Base-by-base conservation (phyloP, 75 land plant species). In the Cryptomeria japonica region DNA sequence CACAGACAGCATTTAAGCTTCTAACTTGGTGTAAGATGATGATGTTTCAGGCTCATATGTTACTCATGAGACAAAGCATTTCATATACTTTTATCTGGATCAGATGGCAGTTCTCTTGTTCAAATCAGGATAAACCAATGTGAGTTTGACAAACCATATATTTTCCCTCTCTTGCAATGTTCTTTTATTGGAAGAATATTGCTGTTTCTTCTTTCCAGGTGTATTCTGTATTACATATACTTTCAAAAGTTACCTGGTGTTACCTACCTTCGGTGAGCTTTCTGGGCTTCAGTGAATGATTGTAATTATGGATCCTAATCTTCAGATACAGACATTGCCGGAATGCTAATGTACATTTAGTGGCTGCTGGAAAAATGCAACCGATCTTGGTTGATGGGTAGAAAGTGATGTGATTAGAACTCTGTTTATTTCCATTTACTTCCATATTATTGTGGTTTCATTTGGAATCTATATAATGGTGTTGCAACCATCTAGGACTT, bases 21-120 rank as follows among this genome's bases (percentile, higher is more conserved):
- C 22, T 85, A 47, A 85, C 31, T 55, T n/a, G 83, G 42, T 41
- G n/a, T 80, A n/a, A 18, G 58, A n/a, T 86, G 32, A 84, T 72
- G 42, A 38, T 56, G n/a, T 87, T 89, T 70, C 94, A 97, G 99
- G 99, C 76, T 97, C 99, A 80, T 97, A 95, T 92, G 99, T 97
- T 86, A 97, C 99, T 31, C 99, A 97, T 80, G 99, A 97, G 89
- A 96, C 99, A 86, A 96, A 97, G 89, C 98, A 97, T 77, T 97
- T 97, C 87, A 92, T 97, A n/a, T 97, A 97, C 86, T 97, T 97
- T 92, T 97, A 97, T 79, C 88, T 97, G 86, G 99, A 96, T 56
- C 93, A 94, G 82, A 97, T 96, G 84, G 99, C 98, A 41, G 88
- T 96, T 34, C 93, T 96, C 86, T 90, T 97, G 32, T 97, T 97